phyloP scores from a whole-genome alignment of 1,284 basidiomycete genomes.

The Tranzscheliella williamsii region DNA sequence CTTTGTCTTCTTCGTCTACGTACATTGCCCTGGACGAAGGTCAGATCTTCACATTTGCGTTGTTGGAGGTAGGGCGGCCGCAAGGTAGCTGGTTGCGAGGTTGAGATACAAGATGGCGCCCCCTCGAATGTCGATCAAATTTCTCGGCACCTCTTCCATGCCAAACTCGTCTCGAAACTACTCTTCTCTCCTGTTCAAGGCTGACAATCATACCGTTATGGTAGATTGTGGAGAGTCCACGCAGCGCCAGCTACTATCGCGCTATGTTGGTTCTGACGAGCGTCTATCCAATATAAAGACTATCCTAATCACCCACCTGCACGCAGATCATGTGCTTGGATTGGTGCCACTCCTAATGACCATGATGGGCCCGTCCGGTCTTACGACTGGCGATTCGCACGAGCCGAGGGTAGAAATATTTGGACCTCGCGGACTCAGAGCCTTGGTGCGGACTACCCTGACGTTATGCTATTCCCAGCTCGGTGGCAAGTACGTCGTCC shows the following conservation, averaged over 20 bases:
- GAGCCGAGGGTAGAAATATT: slow-evolving; percentile 47
- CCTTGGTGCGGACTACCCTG: slow-evolving; percentile 51
- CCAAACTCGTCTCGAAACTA: slow-evolving; percentile 55
- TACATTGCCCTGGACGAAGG: no score
- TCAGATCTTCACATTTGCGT: no score
- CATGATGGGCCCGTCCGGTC: slow-evolving; percentile 52
- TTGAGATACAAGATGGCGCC: slow-evolving; percentile 40
- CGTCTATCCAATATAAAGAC: slow-evolving; percentile 48
- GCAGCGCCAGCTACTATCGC: slow-evolving; percentile 48
- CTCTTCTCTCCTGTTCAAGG: slow-evolving; percentile 53
- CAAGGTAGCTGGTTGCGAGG: no score
- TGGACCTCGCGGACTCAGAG: slow-evolving; percentile 53
- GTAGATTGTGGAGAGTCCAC: slow-evolving; percentile 59
- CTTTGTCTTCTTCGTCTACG: no score
- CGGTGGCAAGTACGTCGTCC: slow-evolving; percentile 50
- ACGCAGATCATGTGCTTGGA: slow-evolving; percentile 55
- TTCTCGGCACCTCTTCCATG: slow-evolving; percentile 56
- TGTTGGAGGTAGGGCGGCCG: no score
- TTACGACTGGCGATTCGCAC: slow-evolving; percentile 2
- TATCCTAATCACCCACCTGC: slow-evolving; percentile 57
- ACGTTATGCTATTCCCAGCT: slow-evolving; percentile 54
- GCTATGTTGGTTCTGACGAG: slow-evolving; percentile 46
- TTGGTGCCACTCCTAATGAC: slow-evolving; percentile 54
- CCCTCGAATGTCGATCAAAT: slow-evolving; percentile 45
- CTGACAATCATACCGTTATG: slow-evolving; percentile 50